phyloP scores from a whole-genome alignment of 164 flowering plant species.

The Aristolochia fimbriata region DNA sequence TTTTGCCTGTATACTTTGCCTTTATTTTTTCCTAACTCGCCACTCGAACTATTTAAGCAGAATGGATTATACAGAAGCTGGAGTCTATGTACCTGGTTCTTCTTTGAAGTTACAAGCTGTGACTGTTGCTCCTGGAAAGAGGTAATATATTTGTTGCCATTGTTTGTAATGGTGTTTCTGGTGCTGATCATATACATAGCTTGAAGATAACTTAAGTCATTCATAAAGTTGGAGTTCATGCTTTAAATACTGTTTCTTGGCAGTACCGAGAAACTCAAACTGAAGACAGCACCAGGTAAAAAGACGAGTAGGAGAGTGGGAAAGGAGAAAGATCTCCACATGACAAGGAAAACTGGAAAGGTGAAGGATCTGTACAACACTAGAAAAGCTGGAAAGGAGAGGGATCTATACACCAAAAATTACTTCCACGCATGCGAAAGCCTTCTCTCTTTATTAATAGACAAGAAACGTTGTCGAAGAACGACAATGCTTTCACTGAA shows the following conservation, averaged over 20 bases:
- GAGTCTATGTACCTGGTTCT: conserved; percentile 7
- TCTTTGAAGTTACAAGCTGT: conserved; percentile 25
- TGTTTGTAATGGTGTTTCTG: too few species aligned
- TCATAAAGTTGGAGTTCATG: too few species aligned
- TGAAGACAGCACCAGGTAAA: conserved; percentile 40
- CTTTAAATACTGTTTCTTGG: not conserved
- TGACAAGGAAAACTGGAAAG: conserved; percentile 13
- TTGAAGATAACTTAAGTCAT: too few species aligned
- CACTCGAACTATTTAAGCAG: conserved; percentile 19
- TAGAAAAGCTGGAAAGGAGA: conserved; percentile 18
- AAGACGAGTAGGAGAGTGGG: conserved; percentile 24
- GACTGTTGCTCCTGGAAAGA: conserved; percentile 39
- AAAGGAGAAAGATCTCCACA: too few species aligned
- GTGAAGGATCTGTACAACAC: too few species aligned
- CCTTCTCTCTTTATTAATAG: conserved; percentile 56
- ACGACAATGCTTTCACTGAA: conserved; percentile 37
- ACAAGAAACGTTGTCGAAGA: conserved; percentile 27
- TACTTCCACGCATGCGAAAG: conserved; percentile 72
- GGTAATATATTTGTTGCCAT: conserved; percentile 25
- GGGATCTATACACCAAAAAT: conserved; percentile 50
- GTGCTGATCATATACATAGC: too few species aligned
- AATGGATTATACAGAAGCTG: conserved; percentile 17
- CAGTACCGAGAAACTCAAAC: conserved; percentile 33
- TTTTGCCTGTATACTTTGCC: too few species aligned
- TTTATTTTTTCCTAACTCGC: not conserved